phyloP scores from a whole-genome alignment of 768 basidiomycete species.

The Imleria badia region DNA sequence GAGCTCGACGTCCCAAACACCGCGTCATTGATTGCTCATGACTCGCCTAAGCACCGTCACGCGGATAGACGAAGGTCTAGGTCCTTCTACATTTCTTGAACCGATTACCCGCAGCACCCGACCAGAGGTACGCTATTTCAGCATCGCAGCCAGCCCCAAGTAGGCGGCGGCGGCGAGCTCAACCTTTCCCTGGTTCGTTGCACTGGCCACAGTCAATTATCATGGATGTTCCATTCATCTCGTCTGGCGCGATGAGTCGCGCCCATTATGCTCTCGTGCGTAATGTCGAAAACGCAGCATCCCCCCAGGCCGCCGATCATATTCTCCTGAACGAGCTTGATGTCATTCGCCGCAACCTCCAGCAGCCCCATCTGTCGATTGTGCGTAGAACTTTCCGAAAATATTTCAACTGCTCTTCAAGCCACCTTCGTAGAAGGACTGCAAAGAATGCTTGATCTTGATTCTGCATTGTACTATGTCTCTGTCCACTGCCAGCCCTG shows the following conservation, averaged over 20 bases:
- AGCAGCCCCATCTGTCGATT: slow-evolving; percentile 47
- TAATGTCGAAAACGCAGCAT: slow-evolving; percentile 62
- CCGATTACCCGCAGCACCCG: slow-evolving; percentile 6
- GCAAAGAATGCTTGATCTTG: slow-evolving; percentile 65
- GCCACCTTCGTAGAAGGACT: slow-evolving; percentile 47
- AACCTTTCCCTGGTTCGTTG: neutral
- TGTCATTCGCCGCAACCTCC: slow-evolving; percentile 51
- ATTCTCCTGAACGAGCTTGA: slow-evolving; percentile 59
- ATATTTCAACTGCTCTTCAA: slow-evolving; percentile 4
- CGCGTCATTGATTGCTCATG: neutral
- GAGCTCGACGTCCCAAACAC: neutral
- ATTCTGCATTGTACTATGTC: slow-evolving; percentile 68
- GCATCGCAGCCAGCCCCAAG: neutral
- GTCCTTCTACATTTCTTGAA: neutral
- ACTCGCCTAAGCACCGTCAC: neutral
- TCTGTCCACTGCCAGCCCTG: slow-evolving; percentile 39
- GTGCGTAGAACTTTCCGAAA: slow-evolving; percentile 42
- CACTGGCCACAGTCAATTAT: neutral
- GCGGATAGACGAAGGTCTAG: neutral
- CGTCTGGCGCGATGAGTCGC: slow-evolving; percentile 76
- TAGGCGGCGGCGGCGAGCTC: neutral
- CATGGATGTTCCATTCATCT: slow-evolving; percentile 79
- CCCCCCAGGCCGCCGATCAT: slow-evolving; percentile 60
- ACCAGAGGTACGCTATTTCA: slow-evolving; percentile 18
- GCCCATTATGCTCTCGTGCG: slow-evolving; percentile 75